A percentile compares a stretch with the other conserved stretches of the same genome.
Evolutionary conservation across 306 rosid genomes (phyloP).

Genomic region (Phaseolus lunatus): DNA sequence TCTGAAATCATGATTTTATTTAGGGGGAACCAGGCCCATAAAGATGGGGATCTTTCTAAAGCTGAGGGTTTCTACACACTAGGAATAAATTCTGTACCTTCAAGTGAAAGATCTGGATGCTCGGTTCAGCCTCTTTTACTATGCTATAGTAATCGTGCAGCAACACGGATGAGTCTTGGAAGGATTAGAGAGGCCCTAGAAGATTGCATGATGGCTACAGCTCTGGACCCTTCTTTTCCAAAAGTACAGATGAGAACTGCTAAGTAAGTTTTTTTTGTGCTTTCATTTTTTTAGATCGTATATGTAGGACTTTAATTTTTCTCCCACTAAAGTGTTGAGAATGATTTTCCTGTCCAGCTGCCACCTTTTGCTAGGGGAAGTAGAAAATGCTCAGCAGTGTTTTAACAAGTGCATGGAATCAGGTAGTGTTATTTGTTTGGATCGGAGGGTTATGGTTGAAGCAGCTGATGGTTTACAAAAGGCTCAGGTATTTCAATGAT

Average conservation of each 20-base stretch:
- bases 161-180: constrained; percentile 76
- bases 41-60: constrained; percentile 70
- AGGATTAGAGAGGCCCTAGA: constrained; percentile 84
- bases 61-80: constrained; percentile 86
- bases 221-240: constrained; percentile 76
- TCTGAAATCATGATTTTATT: constrained; percentile 41
- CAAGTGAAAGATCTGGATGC: constrained; percentile 67
- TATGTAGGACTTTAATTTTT: constrained; percentile 23
- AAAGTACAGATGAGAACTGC: constrained; percentile 86
- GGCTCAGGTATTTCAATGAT: constrained; percentile 74
- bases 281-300: constrained; percentile 35
- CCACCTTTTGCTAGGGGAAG: constrained; percentile 88
- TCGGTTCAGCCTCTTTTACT: constrained; percentile 70
- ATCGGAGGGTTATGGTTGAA: constrained; percentile 78
- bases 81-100: constrained; percentile 77
- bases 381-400: constrained; percentile 64
- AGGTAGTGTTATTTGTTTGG: constrained; percentile 75
- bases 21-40: constrained; percentile 89
- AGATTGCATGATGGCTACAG: constrained; percentile 73
- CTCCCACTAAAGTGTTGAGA: background rate
- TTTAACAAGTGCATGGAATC: constrained; percentile 72
- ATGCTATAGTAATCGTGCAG: constrained; percentile 93
- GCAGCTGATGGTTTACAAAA: constrained; percentile 86
- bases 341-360: constrained; percentile 62
- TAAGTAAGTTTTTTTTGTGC: constrained; percentile 64